These are phyloP conservation scores for Tuber indicum DNA, from an alignment of 495 filamentous ascomycete species.

Conservation along the genomic window DNA sequence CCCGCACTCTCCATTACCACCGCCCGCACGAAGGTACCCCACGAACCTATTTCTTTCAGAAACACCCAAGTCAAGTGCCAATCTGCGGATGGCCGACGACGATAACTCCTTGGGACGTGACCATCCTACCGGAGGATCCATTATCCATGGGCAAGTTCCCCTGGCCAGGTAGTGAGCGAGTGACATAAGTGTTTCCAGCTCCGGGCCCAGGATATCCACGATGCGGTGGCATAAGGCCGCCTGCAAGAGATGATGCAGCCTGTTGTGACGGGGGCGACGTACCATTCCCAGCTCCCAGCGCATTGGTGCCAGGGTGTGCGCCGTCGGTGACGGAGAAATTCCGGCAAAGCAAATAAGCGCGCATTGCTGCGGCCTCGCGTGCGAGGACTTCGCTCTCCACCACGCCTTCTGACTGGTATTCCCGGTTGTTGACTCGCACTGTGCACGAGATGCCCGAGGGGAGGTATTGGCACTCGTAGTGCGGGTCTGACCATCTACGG, in stretches of 20 bases:
- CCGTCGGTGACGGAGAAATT: constrained; percentile 98
- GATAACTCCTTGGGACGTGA: constrained; percentile 29
- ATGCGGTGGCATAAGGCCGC: constrained; percentile 34
- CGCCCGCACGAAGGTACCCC: constrained; percentile 7
- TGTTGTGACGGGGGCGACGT: constrained; percentile 22
- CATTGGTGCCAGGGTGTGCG: constrained; percentile 27
- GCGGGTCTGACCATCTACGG: constrained; percentile 88
- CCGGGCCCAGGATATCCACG: constrained; percentile 25
- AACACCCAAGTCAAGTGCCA: constrained; percentile 25
- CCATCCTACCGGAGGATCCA: constrained; percentile 22
- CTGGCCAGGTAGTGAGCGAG: constrained; percentile 30
- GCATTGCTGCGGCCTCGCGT: constrained; percentile 91
- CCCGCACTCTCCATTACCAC: neutral
- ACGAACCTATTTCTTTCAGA: constrained; percentile 10
- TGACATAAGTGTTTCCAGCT: constrained; percentile 30
- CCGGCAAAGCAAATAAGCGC: constrained; percentile 94
- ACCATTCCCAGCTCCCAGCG: constrained; percentile 28
- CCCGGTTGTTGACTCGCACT: constrained; percentile 90
- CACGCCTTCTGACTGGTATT: constrained; percentile 86
- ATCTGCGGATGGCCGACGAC: constrained; percentile 30
- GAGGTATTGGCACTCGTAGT: constrained; percentile 73
- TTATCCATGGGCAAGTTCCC: constrained; percentile 28
- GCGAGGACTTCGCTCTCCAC: constrained; percentile 75
- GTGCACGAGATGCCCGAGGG: constrained; percentile 76
- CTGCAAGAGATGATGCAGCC: constrained; percentile 17